Evolutionary conservation across 192 early-diverging fungal species (phyloP).

Genomic region (Dissophora globulifera): DNA sequence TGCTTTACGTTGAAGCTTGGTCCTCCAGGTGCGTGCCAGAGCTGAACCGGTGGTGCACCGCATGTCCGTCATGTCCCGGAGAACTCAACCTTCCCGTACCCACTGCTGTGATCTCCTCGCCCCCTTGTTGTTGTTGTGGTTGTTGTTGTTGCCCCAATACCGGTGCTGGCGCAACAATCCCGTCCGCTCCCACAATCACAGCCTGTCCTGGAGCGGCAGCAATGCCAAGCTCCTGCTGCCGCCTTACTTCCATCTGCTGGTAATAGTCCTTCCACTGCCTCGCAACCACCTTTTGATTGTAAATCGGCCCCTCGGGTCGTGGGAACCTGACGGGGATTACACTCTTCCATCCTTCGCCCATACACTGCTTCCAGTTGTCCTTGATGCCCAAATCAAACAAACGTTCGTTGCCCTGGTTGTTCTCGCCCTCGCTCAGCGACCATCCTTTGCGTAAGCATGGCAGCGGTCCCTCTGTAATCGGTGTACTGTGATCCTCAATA

Average conservation of each 20-base stretch:
- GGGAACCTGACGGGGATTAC: constrained; percentile 24
- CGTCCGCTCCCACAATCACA: too few species aligned
- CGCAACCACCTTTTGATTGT: constrained; percentile 45
- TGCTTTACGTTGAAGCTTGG: neutral
- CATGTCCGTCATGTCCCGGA: constrained; percentile 9
- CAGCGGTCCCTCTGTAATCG: constrained; percentile 48
- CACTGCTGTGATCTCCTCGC: neutral
- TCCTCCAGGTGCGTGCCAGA: neutral
- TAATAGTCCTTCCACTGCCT: constrained; percentile 45
- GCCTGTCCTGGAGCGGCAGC: too few species aligned
- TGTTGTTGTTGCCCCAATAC: constrained; percentile 18
- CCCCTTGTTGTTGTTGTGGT: constrained; percentile 4
- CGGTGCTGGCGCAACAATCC: too few species aligned
- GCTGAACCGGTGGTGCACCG: constrained; percentile 14
- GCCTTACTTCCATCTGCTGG: constrained; percentile 6
- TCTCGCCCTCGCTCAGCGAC: constrained; percentile 43
- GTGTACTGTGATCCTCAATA: constrained; percentile 56
- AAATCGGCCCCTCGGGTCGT: constrained; percentile 28
- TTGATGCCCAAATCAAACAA: constrained; percentile 54
- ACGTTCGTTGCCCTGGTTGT: constrained; percentile 45
- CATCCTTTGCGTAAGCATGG: constrained; percentile 54
- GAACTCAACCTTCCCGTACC: constrained; percentile 1
- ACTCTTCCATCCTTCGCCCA: constrained; percentile 55
- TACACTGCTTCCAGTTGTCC: constrained; percentile 59
- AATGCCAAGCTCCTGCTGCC: constrained; percentile 34